Conservation (phyloP, 768 basidiomycete genomes). For the Punctularia strigosozonata region DNA sequence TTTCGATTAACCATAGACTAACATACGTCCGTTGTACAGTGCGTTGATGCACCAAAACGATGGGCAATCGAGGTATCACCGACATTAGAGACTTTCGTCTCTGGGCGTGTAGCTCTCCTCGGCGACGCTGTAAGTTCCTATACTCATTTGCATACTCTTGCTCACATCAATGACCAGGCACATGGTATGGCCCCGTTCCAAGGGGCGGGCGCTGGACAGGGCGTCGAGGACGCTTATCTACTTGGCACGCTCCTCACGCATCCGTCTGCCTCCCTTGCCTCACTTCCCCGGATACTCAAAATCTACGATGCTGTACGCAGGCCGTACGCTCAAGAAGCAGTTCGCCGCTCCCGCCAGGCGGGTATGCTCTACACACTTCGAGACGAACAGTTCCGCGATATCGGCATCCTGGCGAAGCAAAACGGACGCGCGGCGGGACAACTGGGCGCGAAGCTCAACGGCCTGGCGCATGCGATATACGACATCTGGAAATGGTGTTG, state of each 20-base stretch:
- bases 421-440: too few species aligned
- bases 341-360: slow-evolving; percentile 14
- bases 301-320: slow-evolving; percentile 21
- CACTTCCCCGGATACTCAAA: slow-evolving; percentile 11
- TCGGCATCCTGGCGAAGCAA: too few species aligned
- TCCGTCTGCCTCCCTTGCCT: slow-evolving; percentile 11
- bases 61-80: slow-evolving; percentile 57
- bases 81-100: slow-evolving; percentile 37
- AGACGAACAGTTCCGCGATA: too few species aligned
- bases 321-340: slow-evolving; percentile 16
- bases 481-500: slow-evolving; percentile 5
- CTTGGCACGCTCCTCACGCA: slow-evolving; percentile 33
- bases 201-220: slow-evolving; percentile 31
- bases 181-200: slow-evolving; percentile 31
- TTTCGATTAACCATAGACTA: background rate
- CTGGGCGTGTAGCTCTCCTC: slow-evolving; percentile 37
- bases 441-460: too few species aligned
- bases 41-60: slow-evolving; percentile 35
- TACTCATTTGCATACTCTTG: background rate
- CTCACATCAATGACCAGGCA: slow-evolving; percentile 10
- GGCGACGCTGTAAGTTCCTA: slow-evolving; percentile 25
- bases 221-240: slow-evolving; percentile 30
- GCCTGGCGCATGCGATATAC: slow-evolving; percentile 11
- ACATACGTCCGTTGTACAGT: slow-evolving; percentile 22
- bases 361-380: slow-evolving; percentile 18